These are phyloP conservation scores for Dipodascus albidus DNA, from an alignment of 805 yeast genomes.

Conservation along the genomic window DNA sequence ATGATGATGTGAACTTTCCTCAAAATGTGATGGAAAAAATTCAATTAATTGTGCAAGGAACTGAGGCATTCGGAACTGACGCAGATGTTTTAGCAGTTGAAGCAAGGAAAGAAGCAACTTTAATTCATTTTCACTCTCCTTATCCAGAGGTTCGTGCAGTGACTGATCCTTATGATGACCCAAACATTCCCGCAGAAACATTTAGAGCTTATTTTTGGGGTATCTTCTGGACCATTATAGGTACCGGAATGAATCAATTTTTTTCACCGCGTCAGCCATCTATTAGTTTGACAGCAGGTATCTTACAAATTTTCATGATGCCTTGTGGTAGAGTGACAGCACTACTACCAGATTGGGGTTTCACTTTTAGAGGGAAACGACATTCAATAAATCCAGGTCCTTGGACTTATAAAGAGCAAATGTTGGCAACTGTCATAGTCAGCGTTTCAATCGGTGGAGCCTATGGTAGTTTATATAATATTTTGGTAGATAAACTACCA, in stretches of 20 bases:
- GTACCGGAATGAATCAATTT: conserved; percentile 22
- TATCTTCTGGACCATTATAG: conserved; percentile 40
- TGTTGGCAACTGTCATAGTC: conserved; percentile 40
- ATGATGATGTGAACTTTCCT: conserved; percentile 1
- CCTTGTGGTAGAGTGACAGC: conserved; percentile 41
- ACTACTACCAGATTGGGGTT: conserved; percentile 34
- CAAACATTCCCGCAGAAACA: conserved; percentile 35
- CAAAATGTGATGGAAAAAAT: neutral
- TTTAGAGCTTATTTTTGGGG: conserved; percentile 43
- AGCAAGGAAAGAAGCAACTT: conserved; percentile 32
- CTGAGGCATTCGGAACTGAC: conserved; percentile 6
- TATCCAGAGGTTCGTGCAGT: conserved; percentile 51
- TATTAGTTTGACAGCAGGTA: conserved; percentile 36
- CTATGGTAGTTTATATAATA: conserved; percentile 4
- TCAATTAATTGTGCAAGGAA: conserved; percentile 10
- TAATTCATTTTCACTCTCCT: conserved; percentile 35
- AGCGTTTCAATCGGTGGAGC: conserved; percentile 21
- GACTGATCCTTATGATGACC: conserved; percentile 35
- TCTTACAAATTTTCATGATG: conserved; percentile 45
- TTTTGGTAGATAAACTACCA: conserved; percentile 11
- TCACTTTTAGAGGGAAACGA: conserved; percentile 30
- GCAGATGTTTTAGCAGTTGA: conserved; percentile 19
- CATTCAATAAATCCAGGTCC: conserved; percentile 48
- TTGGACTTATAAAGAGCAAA: conserved; percentile 52
- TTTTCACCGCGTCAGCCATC: conserved; percentile 43